Conservation (phyloP, 306 rosid species). For the Cucurbita pepo region DNA sequence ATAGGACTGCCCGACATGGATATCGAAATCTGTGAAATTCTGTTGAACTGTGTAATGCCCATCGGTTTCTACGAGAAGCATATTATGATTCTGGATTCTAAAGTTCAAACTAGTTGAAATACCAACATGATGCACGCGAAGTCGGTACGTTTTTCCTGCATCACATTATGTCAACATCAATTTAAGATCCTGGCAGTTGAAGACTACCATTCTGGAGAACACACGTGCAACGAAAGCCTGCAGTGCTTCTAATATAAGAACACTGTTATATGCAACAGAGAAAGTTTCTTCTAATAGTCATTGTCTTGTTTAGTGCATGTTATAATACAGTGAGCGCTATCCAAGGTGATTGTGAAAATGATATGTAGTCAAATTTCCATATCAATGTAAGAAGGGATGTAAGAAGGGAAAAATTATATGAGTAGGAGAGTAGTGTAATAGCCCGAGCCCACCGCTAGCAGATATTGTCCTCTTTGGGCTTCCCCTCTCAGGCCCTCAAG, state of each 20-base stretch:
- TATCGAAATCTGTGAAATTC: conserved; percentile 59
- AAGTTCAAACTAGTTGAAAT: conserved; percentile 76
- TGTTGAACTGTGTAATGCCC: conserved; percentile 53
- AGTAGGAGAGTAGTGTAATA: background rate
- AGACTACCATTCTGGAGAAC: background rate
- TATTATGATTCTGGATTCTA: conserved; percentile 70
- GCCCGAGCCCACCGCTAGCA: too few relatives aligned
- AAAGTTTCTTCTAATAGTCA: background rate
- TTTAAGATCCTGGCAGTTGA: background rate
- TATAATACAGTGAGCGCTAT: too few relatives aligned
- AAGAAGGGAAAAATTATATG: background rate
- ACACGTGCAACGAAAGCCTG: background rate
- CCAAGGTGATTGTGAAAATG: background rate
- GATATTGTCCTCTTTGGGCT: too few relatives aligned
- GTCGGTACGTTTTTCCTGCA: conserved; percentile 72
- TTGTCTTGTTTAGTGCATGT: background rate
- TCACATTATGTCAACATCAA: conserved; percentile 5
- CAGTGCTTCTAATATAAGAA: background rate
- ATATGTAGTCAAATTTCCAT: background rate
- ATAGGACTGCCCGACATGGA: conserved; percentile 85
- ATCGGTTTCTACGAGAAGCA: conserved; percentile 66
- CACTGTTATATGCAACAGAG: background rate
- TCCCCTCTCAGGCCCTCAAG: too few relatives aligned
- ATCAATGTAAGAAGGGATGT: background rate
- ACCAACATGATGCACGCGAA: conserved; percentile 84